Percentiles rank a stretch among this genome's conserved stretches.
phyloP scores from a whole-genome alignment of 805 yeast species.

The Lipomyces kockii region DNA sequence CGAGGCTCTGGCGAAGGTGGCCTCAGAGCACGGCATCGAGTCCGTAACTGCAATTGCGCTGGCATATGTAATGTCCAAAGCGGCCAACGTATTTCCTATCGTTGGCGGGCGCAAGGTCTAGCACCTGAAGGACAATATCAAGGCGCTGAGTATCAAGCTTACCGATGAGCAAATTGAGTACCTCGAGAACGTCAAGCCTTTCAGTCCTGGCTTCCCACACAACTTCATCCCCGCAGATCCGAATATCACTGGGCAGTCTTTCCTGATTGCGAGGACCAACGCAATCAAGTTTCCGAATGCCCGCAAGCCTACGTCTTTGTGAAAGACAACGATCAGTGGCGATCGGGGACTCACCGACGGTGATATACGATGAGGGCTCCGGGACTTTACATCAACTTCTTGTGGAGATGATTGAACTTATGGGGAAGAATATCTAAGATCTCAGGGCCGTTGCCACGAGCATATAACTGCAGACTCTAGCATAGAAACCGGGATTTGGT shows the following conservation, averaged over 20 bases:
- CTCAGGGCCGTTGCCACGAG: too few relatives aligned
- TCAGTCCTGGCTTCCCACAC: conserved; percentile 34
- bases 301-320: too few relatives aligned
- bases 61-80: neutral
- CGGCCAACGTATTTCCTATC: neutral
- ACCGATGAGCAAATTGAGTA: neutral
- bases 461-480: too few relatives aligned
- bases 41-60: conserved; percentile 4
- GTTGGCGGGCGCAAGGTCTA: neutral
- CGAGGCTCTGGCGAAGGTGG: neutral
- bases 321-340: too few relatives aligned
- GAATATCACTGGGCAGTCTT: neutral
- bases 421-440: too few relatives aligned
- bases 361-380: too few relatives aligned
- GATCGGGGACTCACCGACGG: too few relatives aligned
- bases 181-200: conserved; percentile 31
- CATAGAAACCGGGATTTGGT: too few relatives aligned
- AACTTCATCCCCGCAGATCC: conserved; percentile 11
- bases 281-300: too few relatives aligned
- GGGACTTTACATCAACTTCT: too few relatives aligned
- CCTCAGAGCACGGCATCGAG: neutral
- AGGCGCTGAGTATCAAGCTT: conserved; percentile 3
- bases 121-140: conserved; percentile 1
- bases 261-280: too few relatives aligned
- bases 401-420: too few relatives aligned